Base-by-base conservation (phyloP, 2,329 filamentous ascomycete genomes). In the Fusarium sp. region DNA sequence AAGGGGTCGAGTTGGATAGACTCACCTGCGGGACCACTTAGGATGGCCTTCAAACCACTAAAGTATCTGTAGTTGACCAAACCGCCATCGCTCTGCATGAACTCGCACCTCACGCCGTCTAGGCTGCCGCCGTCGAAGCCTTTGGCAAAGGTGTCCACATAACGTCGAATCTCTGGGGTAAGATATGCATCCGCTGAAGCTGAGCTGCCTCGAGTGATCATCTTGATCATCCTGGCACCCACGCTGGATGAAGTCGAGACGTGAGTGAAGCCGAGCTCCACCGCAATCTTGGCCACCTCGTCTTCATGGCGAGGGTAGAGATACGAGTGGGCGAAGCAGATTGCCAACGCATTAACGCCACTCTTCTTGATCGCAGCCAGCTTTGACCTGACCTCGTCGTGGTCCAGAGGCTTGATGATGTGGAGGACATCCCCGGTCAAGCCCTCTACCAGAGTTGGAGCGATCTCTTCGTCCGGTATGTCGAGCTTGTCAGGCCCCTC, bases 321-420 rank as follows among this genome's bases (percentile, higher is more conserved):
- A 79, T 97, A 97, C 2, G 92, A 92, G 79, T 97, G 95, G 90
- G 97, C 94, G 69, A 97, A 84, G 74, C 93, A 96, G 3, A 97
- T 93, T 5, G 95, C 36, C 18, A 40, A 9, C 36, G 36, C 36
- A 40, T n/a, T 94, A 74, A 97, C 91, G 78, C 93, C 95, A 74
- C 87, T 85, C 81, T 73, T 91, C n/a, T 35, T 85, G 20, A 93
- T 81, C 73, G 92, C 87, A 18, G 83, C 77, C 66, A 85, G 80
- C 69, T 91, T 88, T 38, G 84, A 81, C 1, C 83, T 82, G 62
- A 86, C 84, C 52, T 88, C 84, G 1, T 40, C 91, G 89, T 50
- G 86, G 81, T 74, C 87, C 84, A 35, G 93, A 78, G 70, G 93
- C 88, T 58, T 91, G 86, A 22, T 38, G 25, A n/a, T 27, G 36